phyloP scores from a whole-genome alignment of 139 green algal genomes.

The Limnomonas spitsbergensis region DNA sequence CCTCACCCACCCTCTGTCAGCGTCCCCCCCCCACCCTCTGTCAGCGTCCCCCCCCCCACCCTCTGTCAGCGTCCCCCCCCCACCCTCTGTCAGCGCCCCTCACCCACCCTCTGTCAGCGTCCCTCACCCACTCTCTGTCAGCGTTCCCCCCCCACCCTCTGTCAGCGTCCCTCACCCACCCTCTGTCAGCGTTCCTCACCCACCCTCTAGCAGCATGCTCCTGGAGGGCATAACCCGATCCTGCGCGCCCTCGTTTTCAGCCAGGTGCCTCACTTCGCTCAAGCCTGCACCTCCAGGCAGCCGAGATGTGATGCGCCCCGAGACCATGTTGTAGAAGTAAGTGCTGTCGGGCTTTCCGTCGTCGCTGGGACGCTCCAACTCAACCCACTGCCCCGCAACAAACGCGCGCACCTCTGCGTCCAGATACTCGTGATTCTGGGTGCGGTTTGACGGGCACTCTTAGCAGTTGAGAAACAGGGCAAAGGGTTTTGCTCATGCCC shows the following conservation, averaged over 20 bases:
- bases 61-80: too few relatives aligned
- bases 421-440: neutral
- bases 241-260: neutral
- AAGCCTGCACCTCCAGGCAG: neutral
- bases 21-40: too few relatives aligned
- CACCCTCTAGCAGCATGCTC: slow-evolving; percentile 5
- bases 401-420: slow-evolving; percentile 5
- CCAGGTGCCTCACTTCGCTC: neutral
- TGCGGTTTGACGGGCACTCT: too few relatives aligned
- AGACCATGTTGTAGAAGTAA: slow-evolving; percentile 14
- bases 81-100: too few relatives aligned
- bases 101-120: too few relatives aligned
- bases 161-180: neutral
- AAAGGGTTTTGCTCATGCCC: too few relatives aligned
- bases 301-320: neutral
- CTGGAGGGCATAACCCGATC: slow-evolving; percentile 15
- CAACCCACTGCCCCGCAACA: slow-evolving; percentile 9
- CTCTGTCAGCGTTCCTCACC: neutral
- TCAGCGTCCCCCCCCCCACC: too few relatives aligned
- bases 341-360: neutral
- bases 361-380: neutral
- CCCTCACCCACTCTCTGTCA: too few relatives aligned
- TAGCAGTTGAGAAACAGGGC: too few relatives aligned
- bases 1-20: too few relatives aligned
- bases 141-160: too few relatives aligned